phyloP scores from a whole-genome alignment of 768 basidiomycete genomes.

The Leccinum incarnatum region DNA sequence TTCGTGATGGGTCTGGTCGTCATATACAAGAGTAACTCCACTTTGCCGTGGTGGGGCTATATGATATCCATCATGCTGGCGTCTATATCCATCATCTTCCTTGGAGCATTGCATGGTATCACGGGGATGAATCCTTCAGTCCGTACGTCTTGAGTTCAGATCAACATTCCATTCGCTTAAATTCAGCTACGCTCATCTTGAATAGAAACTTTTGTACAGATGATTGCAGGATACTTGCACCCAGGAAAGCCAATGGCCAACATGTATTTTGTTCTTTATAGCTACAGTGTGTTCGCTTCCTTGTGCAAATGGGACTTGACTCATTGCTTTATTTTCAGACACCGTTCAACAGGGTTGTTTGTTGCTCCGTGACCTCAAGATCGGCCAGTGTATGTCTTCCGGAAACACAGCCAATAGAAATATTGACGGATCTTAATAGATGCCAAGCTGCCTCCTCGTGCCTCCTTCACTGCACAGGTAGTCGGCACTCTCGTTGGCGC shows the following conservation, averaged over 20 bases:
- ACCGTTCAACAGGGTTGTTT: conserved; percentile 47
- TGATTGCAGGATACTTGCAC: conserved; percentile 38
- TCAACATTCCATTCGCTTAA: neutral
- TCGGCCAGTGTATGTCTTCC: conserved; percentile 21
- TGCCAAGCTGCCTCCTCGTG: conserved; percentile 60
- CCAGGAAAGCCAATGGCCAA: conserved; percentile 41
- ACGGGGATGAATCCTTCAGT: conserved; percentile 31
- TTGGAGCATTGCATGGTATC: conserved; percentile 52
- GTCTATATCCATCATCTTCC: conserved; percentile 47
- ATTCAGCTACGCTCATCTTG: neutral
- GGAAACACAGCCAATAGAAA: conserved; percentile 27
- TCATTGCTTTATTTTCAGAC: conserved; percentile 37
- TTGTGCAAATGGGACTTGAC: conserved; percentile 21
- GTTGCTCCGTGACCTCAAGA: conserved; percentile 59
- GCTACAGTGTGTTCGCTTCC: conserved; percentile 39
- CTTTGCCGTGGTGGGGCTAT: conserved; percentile 59
- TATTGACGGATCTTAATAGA: conserved; percentile 30
- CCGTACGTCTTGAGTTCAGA: conserved; percentile 15
- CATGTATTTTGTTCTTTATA: conserved; percentile 44
- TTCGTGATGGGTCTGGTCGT: conserved; percentile 54
- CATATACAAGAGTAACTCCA: conserved; percentile 51
- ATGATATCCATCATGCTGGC: conserved; percentile 55
- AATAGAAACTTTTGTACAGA: conserved; percentile 32
- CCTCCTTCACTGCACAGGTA: conserved; percentile 58
- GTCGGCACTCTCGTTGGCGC: conserved; percentile 55